Base-by-base conservation (phyloP, 1,284 basidiomycete species). In the Cryptococcus sp. region DNA sequence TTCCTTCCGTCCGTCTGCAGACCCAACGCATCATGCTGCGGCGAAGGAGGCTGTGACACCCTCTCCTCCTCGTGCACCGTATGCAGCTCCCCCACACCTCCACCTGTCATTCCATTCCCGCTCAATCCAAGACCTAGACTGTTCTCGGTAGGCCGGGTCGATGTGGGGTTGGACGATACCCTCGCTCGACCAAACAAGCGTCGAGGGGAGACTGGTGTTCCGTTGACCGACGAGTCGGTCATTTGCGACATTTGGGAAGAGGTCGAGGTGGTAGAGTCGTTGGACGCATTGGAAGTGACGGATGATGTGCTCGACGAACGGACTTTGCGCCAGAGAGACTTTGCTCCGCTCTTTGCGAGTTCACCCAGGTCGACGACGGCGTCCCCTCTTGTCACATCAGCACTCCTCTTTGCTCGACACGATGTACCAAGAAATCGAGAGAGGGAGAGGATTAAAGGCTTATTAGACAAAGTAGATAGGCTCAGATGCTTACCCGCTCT, bases 361-460 rank as follows among this genome's bases (percentile, higher is more conserved):
- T 60, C 56, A 10, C 70, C 70, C 9, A 73, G 43, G 47, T 73
- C 71, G 18, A 69, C 60, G 0, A 61, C 48, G n/a, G n/a, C n/a
- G n/a, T 65, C 56, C 25, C 49, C 37, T 9, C 51, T 59, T 43
- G 21, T 22, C 39, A n/a, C n/a, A n/a, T n/a, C n/a, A n/a, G n/a
- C n/a, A n/a, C n/a, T 3, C 19, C 35, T 18, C 18, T 11, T 26
- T 25, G 26, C 14, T 37, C 33, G 18, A 22, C 22, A 28, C 25
- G 36, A 9, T 32, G n/a, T 28, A 23, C 31, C 23, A 19, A 43
- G 19, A 9, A 14, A 31, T 7, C 28, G 34, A 18, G 34, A n/a
- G 34, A n/a, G 34, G 34, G 34, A n/a, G 7, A 19, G n/a, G 34
- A 36, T 36, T 10, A 16, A 32, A 35, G 5, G 14, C 21, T 12